These are phyloP conservation scores for Marchantia paleacea DNA, from an alignment of 225 moss, liverwort and hornwort genomes.

Conservation along the genomic window DNA sequence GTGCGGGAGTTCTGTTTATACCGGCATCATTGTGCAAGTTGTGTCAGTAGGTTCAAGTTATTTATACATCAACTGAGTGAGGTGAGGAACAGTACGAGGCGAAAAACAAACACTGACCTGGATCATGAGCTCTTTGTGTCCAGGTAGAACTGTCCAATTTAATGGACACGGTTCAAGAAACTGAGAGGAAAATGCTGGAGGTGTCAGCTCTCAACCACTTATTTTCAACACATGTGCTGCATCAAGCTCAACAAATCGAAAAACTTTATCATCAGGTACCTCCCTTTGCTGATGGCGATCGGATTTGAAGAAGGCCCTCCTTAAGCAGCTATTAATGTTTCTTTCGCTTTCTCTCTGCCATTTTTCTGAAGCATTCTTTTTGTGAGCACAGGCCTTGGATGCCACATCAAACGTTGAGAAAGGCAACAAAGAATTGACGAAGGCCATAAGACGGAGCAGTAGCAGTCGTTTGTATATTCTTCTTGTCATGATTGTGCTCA, in stretches of 20 bases:
- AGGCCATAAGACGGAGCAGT: constrained; percentile 67
- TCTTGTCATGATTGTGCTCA: constrained; percentile 72
- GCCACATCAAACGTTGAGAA: constrained; percentile 72
- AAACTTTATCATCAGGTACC: constrained; percentile 75
- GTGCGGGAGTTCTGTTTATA: no score
- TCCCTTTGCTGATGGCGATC: neutral
- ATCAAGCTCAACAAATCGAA: constrained; percentile 97
- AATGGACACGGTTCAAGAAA: constrained; percentile 88
- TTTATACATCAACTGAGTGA: no score
- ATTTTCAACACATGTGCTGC: constrained; percentile 89
- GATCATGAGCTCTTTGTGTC: constrained; percentile 15
- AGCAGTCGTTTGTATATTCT: constrained; percentile 78
- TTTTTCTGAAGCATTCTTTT: neutral
- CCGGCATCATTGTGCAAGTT: no score
- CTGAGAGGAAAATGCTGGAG: constrained; percentile 93
- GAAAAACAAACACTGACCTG: neutral
- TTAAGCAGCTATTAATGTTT: neutral
- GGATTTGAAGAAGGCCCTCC: neutral
- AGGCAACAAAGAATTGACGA: constrained; percentile 86
- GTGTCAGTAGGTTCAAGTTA: no score
- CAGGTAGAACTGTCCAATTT: constrained; percentile 85
- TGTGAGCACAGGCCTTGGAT: constrained; percentile 70
- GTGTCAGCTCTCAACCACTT: constrained; percentile 82
- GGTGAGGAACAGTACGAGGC: no score
- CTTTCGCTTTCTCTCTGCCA: no score